Percentiles rank a stretch among this genome's conserved stretches.
These are phyloP conservation scores for Helotiales sp. DNA, from an alignment of 2,329 filamentous ascomycete species.

Conservation along the genomic window DNA sequence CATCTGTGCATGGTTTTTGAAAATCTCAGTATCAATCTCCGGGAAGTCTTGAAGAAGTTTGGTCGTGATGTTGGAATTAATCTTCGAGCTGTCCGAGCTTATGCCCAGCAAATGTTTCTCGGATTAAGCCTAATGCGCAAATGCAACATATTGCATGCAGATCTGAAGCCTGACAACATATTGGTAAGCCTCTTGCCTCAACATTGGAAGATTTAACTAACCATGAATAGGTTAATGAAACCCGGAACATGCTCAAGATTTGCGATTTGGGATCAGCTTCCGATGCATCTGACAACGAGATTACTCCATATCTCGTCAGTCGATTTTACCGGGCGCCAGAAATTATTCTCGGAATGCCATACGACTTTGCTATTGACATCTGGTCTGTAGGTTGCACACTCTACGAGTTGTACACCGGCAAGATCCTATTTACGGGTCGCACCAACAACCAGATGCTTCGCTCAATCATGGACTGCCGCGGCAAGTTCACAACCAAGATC, in stretches of 20 bases:
- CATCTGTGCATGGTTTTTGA: conserved; percentile 98
- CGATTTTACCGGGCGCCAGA: conserved; percentile 97
- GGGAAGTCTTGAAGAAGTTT: conserved; percentile 94
- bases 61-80: conserved; percentile 94
- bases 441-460: conserved; percentile 99
- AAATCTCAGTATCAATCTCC: conserved; percentile 88
- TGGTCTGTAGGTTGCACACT: conserved; percentile 98
- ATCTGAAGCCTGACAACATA: conserved; percentile 98
- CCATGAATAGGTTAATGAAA: conserved; percentile 69
- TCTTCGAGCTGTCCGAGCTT: conserved; percentile 81
- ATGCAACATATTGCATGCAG: conserved; percentile 92
- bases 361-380: conserved; percentile 93
- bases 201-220: conserved; percentile 23
- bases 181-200: conserved; percentile 49
- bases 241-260: conserved; percentile 84
- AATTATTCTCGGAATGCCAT: conserved; percentile 95
- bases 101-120: conserved; percentile 93
- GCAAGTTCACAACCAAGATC: conserved; percentile 87
- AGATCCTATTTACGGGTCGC: conserved; percentile 92
- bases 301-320: conserved; percentile 94
- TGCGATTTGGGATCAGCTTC: conserved; percentile 97
- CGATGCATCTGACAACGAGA: conserved; percentile 86
- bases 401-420: conserved; percentile 96
- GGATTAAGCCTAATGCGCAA: conserved; percentile 86
- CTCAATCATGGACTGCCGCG: conserved; percentile 93